These are phyloP conservation scores for Candida pini DNA, from an alignment of 805 yeast genomes.

Conservation along the genomic window DNA sequence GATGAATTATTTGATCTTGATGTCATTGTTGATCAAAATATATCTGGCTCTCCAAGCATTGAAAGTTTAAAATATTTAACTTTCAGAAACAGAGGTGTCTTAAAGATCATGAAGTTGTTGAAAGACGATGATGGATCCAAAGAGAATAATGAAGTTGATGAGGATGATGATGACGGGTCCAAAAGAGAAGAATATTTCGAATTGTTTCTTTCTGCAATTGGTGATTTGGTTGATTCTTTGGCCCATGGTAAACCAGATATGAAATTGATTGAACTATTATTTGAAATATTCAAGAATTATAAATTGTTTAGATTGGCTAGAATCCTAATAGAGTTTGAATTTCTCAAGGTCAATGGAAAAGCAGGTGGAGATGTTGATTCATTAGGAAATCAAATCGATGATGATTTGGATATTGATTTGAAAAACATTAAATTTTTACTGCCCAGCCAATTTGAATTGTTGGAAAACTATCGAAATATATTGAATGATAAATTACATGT, in stretches of 20 bases:
- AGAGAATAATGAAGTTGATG: constrained; percentile 5
- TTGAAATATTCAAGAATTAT: constrained; percentile 46
- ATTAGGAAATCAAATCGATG: constrained; percentile 5
- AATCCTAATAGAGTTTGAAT: constrained; percentile 52
- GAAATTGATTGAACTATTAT: constrained; percentile 42
- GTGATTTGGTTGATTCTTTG: constrained; percentile 61
- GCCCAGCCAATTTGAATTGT: constrained; percentile 23
- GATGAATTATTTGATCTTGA: constrained; percentile 61
- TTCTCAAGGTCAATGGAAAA: constrained; percentile 35
- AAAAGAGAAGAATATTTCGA: constrained; percentile 18
- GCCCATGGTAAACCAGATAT: constrained; percentile 66
- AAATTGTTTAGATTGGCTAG: constrained; percentile 46
- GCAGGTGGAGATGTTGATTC: constrained; percentile 7
- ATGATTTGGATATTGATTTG: constrained; percentile 19
- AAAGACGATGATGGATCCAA: constrained; percentile 8
- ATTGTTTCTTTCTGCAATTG: constrained; percentile 32
- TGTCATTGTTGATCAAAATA: constrained; percentile 44
- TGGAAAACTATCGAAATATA: constrained; percentile 17
- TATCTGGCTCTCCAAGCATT: constrained; percentile 54
- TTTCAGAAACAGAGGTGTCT: constrained; percentile 75
- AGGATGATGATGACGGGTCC: constrained; percentile 3
- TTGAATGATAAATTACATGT: constrained; percentile 15
- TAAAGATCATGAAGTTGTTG: constrained; percentile 43
- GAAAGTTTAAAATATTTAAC: constrained; percentile 71
- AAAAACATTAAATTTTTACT: constrained; percentile 20